phyloP scores from a whole-genome alignment of 352 stramenopile genomes.

The Globisporangium apiculatum region DNA sequence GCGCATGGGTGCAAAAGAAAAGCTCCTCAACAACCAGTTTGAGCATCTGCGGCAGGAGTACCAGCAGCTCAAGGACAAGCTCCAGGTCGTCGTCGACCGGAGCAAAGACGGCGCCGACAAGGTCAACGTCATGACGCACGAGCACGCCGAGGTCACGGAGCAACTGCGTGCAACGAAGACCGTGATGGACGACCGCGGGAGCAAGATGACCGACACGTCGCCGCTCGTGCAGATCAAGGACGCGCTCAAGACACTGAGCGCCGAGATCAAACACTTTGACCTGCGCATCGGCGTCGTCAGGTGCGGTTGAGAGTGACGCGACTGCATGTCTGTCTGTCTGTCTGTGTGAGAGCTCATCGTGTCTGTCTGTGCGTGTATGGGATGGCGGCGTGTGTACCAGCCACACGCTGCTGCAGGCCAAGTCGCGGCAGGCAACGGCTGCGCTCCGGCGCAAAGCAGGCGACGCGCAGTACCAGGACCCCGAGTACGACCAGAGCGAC shows the following conservation, averaged over 20 bases:
- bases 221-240: slow-evolving; percentile 83
- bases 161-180: slow-evolving; percentile 70
- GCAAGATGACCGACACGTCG: slow-evolving; percentile 84
- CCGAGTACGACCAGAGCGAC: slow-evolving; percentile 74
- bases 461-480: slow-evolving; percentile 49
- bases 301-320: slow-evolving; percentile 2
- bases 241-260: slow-evolving; percentile 63
- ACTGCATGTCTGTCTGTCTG: too few species aligned
- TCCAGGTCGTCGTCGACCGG: slow-evolving; percentile 47
- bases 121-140: slow-evolving; percentile 71
- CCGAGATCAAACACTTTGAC: slow-evolving; percentile 81
- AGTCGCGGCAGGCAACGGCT: slow-evolving; percentile 46
- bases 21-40: slow-evolving; percentile 80
- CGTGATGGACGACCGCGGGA: slow-evolving; percentile 71
- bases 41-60: slow-evolving; percentile 61
- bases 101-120: slow-evolving; percentile 61
- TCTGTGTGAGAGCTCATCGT: too few species aligned
- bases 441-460: slow-evolving; percentile 30
- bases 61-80: slow-evolving; percentile 55
- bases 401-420: slow-evolving; percentile 71
- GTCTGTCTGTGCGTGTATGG: not conserved
- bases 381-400: slow-evolving; percentile 6
- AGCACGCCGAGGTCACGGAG: slow-evolving; percentile 66
- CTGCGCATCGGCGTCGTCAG: slow-evolving; percentile 74
- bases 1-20: slow-evolving; percentile 67